These are phyloP conservation scores for grape (Vitis vinifera) DNA, from an alignment of 164 flowering plant genomes.

Conservation along the genomic window DNA sequence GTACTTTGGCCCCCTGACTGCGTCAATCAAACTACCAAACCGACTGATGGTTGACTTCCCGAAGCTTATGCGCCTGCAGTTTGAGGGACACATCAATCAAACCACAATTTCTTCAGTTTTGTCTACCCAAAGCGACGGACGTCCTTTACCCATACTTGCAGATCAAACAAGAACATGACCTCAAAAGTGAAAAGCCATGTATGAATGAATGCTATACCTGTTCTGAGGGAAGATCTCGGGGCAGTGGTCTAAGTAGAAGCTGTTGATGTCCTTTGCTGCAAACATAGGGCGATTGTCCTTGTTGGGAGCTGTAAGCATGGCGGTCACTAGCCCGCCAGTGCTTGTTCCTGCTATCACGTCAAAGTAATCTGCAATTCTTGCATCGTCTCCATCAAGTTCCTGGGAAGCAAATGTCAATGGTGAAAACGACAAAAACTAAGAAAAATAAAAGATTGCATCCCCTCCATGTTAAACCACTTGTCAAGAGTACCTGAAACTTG, in stretches of 20 bases:
- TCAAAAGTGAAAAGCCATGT: no score
- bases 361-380: conserved; percentile 29
- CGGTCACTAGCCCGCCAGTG: conserved; percentile 22
- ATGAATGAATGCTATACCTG: background rate
- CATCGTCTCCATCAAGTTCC: conserved; percentile 19
- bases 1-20: conserved; percentile 38
- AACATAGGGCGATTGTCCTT: conserved; percentile 17
- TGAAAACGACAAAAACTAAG: background rate
- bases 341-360: conserved; percentile 27
- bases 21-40: conserved; percentile 5
- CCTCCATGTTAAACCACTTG: background rate
- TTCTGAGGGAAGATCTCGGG: conserved; percentile 24
- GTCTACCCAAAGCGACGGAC: no score
- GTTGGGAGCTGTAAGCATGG: conserved; percentile 29
- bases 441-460: background rate
- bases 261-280: conserved; percentile 20
- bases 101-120: no score
- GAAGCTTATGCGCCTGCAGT: no score
- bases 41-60: background rate
- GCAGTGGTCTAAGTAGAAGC: conserved; percentile 18
- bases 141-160: no score
- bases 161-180: no score
- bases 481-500: conserved; percentile 25
- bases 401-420: background rate
- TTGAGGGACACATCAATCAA: no score